These are phyloP conservation scores for Pleodorina starrii DNA, from an alignment of 139 green algal species.

Conservation along the genomic window DNA sequence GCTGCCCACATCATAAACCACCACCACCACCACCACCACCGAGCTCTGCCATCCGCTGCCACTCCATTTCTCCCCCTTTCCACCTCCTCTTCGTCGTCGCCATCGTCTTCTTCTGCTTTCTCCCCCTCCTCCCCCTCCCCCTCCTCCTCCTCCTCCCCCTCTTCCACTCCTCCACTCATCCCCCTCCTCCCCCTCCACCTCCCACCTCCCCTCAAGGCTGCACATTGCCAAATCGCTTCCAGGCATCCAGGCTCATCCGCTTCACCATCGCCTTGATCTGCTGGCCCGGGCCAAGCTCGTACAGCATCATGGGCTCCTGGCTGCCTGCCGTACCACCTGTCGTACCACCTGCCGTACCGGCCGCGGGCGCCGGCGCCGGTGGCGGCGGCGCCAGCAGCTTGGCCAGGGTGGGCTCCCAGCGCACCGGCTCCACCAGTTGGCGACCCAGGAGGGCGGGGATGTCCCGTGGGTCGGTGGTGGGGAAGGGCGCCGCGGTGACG, in stretches of 20 bases:
- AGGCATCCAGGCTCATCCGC: slow-evolving; percentile 61
- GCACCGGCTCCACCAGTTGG: slow-evolving; percentile 94
- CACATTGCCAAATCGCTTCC: slow-evolving; percentile 17
- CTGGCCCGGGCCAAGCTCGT: slow-evolving; percentile 89
- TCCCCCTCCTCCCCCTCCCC: not conserved
- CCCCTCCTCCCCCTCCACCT: not conserved
- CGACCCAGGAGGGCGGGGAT: slow-evolving; percentile 73
- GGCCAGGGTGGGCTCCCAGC: slow-evolving; percentile 69
- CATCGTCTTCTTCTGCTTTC: too few relatives aligned
- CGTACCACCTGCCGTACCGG: too few relatives aligned
- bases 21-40: too few relatives aligned
- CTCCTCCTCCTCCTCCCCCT: not conserved
- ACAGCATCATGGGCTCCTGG: slow-evolving; percentile 74
- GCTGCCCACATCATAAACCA: too few relatives aligned
- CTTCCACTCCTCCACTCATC: not conserved
- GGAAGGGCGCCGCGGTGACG: slow-evolving; percentile 88
- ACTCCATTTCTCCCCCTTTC: too few relatives aligned
- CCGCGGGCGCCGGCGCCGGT: not conserved
- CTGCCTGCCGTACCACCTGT: too few relatives aligned
- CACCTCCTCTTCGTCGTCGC: too few relatives aligned
- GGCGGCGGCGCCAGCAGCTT: slow-evolving; percentile 55
- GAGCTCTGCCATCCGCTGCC: too few relatives aligned
- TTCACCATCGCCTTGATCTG: slow-evolving; percentile 98
- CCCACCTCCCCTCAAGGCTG: slow-evolving; percentile 3
- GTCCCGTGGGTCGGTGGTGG: not conserved